Evolutionary conservation across 1,284 basidiomycete species (phyloP).

Genomic region (Ceratobasidium theobromae): DNA sequence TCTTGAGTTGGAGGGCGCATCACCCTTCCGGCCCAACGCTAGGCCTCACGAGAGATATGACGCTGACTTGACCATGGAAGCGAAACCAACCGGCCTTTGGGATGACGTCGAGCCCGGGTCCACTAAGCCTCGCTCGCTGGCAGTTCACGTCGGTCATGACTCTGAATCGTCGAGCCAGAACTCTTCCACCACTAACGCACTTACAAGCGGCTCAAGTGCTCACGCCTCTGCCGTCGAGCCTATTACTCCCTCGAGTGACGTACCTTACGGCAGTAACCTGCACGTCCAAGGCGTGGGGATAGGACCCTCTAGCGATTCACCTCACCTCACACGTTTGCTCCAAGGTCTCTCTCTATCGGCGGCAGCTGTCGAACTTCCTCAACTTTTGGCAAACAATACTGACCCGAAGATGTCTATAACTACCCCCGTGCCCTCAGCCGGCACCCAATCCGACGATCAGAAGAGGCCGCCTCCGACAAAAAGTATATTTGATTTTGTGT

Average conservation of each 20-base stretch:
- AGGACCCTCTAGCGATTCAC: constrained; percentile 52
- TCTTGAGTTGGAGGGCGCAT: constrained; percentile 26
- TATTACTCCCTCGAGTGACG: constrained; percentile 25
- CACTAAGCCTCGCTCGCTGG: constrained; percentile 5
- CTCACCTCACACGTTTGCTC: constrained; percentile 68
- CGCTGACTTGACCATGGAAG: constrained; percentile 2
- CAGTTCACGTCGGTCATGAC: constrained; percentile 15
- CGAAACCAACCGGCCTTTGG: background rate
- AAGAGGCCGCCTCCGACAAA: constrained; percentile 41
- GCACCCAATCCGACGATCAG: constrained; percentile 47
- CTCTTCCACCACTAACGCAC: constrained; percentile 6
- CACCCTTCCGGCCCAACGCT: constrained; percentile 27
- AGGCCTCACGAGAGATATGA: constrained; percentile 25
- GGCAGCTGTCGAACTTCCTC: constrained; percentile 39
- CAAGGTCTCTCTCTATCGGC: constrained; percentile 64
- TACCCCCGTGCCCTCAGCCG: constrained; percentile 2
- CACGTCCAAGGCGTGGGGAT: background rate
- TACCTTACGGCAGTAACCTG: constrained; percentile 2
- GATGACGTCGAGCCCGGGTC: constrained; percentile 13
- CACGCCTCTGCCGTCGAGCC: constrained; percentile 21
- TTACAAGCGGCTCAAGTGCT: constrained; percentile 22
- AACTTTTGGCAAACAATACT: constrained; percentile 3
- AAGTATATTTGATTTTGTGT: constrained; percentile 37
- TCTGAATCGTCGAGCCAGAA: constrained; percentile 29
- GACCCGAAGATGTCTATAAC: constrained; percentile 19